Percentiles rank a stretch among this genome's conserved stretches.
These are phyloP conservation scores for Termitomyces sp. DNA, from an alignment of 768 basidiomycete species.

Conservation along the genomic window DNA sequence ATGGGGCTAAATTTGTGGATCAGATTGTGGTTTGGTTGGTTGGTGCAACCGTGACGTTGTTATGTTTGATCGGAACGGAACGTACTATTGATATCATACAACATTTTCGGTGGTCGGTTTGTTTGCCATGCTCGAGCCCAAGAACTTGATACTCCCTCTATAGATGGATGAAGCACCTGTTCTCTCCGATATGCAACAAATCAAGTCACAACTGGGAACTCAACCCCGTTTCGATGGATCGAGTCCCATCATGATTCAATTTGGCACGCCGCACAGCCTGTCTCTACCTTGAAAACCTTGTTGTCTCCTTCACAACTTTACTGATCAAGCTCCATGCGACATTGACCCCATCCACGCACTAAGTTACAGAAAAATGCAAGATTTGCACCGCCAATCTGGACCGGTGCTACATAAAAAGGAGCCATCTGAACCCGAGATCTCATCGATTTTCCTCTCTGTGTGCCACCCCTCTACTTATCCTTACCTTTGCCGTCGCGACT, in stretches of 20 bases:
- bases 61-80: background rate
- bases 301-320: slow-evolving; percentile 21
- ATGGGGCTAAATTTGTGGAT: too few relatives aligned
- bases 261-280: slow-evolving; percentile 29
- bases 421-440: slow-evolving; percentile 27
- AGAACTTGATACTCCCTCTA: background rate
- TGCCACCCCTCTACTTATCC: slow-evolving; percentile 15
- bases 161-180: background rate
- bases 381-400: slow-evolving; percentile 42
- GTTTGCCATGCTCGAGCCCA: background rate
- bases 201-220: background rate
- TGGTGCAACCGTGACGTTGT: too few relatives aligned
- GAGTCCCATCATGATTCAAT: slow-evolving; percentile 7
- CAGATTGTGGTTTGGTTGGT: too few relatives aligned
- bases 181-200: background rate
- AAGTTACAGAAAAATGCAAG: slow-evolving; percentile 15
- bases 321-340: slow-evolving; percentile 17
- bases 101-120: too few relatives aligned
- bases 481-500: slow-evolving; percentile 23
- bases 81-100: background rate
- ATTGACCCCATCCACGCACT: slow-evolving; percentile 22
- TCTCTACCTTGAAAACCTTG: slow-evolving; percentile 5
- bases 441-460: slow-evolving; percentile 33
- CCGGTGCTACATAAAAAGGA: slow-evolving; percentile 42
- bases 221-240: slow-evolving; percentile 5